Conservation (phyloP, 148 eudicot genomes). For the Oxyria digyna region DNA sequence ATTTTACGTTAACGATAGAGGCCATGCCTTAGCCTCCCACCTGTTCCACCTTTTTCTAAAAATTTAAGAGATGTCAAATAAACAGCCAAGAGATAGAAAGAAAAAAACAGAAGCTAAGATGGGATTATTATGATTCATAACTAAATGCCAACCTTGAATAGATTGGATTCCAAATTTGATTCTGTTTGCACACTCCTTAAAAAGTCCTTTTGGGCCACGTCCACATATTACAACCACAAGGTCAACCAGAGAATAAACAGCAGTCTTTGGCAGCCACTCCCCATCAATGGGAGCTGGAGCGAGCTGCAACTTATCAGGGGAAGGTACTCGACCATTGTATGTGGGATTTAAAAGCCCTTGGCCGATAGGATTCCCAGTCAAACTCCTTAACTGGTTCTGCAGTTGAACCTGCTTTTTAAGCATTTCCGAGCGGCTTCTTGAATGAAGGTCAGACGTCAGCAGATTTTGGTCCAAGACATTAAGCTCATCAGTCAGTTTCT, state of each 20-base stretch:
- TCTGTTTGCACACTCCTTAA: constrained; percentile 81
- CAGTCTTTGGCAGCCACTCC: constrained; percentile 95
- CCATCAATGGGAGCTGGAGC: constrained; percentile 94
- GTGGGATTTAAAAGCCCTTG: constrained; percentile 43
- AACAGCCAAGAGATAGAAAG: background rate
- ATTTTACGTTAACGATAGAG: background rate
- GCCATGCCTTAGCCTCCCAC: background rate
- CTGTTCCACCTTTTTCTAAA: background rate
- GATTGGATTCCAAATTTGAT: constrained; percentile 70
- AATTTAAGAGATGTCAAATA: background rate
- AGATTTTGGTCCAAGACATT: constrained; percentile 41
- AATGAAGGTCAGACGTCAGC: constrained; percentile 37
- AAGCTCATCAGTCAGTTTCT: constrained; percentile 52
- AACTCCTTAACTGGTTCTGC: constrained; percentile 44
- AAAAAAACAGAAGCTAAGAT: background rate
- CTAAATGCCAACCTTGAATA: constrained; percentile 47
- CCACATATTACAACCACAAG: constrained; percentile 69
- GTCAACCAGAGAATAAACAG: constrained; percentile 83
- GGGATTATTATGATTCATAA: background rate
- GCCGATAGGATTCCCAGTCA: constrained; percentile 21
- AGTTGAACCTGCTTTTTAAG: constrained; percentile 47
- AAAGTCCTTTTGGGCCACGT: constrained; percentile 89
- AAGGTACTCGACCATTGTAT: constrained; percentile 46
- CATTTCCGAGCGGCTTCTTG: constrained; percentile 44
- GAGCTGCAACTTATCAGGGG: constrained; percentile 62